Conservation (phyloP, 169 alveolate genomes). For the Cryptosporidium parvum region DNA sequence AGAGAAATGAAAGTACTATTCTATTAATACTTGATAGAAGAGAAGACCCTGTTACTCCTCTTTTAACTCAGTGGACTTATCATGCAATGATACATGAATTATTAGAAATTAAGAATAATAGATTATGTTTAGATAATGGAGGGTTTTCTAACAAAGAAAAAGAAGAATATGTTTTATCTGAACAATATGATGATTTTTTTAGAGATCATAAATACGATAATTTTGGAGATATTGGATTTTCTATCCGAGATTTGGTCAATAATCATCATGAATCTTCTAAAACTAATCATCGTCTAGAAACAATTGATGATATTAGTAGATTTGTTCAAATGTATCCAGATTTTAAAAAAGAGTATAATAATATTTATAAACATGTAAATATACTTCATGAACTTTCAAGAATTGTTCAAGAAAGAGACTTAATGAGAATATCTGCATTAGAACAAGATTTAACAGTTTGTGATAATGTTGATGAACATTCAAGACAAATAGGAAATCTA, state of each 20-base stretch:
- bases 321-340: slow-evolving; percentile 93
- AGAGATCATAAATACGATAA: slow-evolving; percentile 89
- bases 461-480: slow-evolving; percentile 87
- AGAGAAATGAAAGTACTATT: slow-evolving; percentile 77
- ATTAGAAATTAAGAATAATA: slow-evolving; percentile 89
- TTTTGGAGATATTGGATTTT: slow-evolving; percentile 93
- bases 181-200: slow-evolving; percentile 92
- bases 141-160: slow-evolving; percentile 74
- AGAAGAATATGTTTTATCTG: slow-evolving; percentile 87
- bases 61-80: slow-evolving; percentile 97
- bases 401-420: slow-evolving; percentile 86
- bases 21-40: slow-evolving; percentile 92
- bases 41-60: slow-evolving; percentile 96
- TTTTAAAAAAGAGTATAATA: slow-evolving; percentile 88
- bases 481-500: slow-evolving; percentile 83
- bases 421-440: slow-evolving; percentile 87
- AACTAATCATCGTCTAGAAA: slow-evolving; percentile 83
- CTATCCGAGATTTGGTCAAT: slow-evolving; percentile 87
- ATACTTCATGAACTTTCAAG: slow-evolving; percentile 89
- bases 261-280: slow-evolving; percentile 82
- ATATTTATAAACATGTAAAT: slow-evolving; percentile 93
- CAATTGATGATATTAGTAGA: slow-evolving; percentile 92
- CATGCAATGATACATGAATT: slow-evolving; percentile 97
- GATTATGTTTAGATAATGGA: slow-evolving; percentile 84
- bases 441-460: slow-evolving; percentile 91